Evolutionary conservation across 2,329 filamentous ascomycete species (phyloP).

Genomic region (Zarea fungicola): DNA sequence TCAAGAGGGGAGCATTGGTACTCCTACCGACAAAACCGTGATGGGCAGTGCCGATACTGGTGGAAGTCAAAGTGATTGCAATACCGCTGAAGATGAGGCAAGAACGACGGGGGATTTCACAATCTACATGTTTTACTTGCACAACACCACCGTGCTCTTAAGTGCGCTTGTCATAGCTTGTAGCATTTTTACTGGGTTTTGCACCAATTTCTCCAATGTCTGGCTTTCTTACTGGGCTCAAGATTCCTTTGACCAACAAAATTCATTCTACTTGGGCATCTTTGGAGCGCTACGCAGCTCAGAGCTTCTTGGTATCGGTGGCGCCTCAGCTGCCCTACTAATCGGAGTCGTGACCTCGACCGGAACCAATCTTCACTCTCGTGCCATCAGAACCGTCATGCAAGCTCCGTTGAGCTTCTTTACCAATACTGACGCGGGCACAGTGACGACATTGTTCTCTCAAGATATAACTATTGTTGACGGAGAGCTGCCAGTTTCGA

Average conservation of each 20-base stretch:
- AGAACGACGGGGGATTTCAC: conserved; percentile 23
- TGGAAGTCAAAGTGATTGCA: too few relatives aligned
- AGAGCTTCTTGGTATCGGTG: background rate
- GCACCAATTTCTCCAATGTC: conserved; percentile 19
- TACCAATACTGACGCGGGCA: conserved; percentile 35
- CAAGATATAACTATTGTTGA: conserved; percentile 41
- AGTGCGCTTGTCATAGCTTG: background rate
- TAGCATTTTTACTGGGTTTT: background rate
- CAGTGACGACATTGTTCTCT: conserved; percentile 39
- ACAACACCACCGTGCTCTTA: background rate
- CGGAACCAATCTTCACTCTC: conserved; percentile 24
- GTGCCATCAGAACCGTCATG: conserved; percentile 29
- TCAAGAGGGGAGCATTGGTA: too few relatives aligned
- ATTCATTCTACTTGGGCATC: background rate
- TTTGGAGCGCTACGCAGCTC: background rate
- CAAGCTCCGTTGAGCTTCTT: conserved; percentile 38
- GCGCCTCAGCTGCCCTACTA: too few relatives aligned
- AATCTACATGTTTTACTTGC: background rate
- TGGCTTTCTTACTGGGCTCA: conserved; percentile 30
- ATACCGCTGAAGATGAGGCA: background rate
- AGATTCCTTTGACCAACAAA: conserved; percentile 1
- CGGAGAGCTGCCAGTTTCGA: conserved; percentile 29
- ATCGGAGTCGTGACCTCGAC: background rate
- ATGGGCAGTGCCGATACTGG: too few relatives aligned
- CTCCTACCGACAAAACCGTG: too few relatives aligned